Percentiles rank a stretch among this genome's conserved stretches.
phyloP scores from a whole-genome alignment of 768 basidiomycete species.

The Boletus barrowsii region DNA sequence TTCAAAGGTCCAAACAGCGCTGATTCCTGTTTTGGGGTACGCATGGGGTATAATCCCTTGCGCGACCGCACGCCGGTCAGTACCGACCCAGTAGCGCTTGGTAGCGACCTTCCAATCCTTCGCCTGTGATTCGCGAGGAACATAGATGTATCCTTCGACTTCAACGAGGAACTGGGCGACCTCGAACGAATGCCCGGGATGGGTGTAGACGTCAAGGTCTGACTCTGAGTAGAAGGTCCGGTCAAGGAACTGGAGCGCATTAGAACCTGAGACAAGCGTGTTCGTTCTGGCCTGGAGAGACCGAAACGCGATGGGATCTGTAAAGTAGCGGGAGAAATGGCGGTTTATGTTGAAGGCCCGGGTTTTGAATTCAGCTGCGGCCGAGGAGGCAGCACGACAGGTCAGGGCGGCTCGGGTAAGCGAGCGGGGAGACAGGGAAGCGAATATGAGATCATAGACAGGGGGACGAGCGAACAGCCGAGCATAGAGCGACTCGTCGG shows the following conservation, averaged over 20 bases:
- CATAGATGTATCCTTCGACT: slow-evolving; percentile 31
- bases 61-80: neutral
- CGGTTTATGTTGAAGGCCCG: slow-evolving; percentile 36
- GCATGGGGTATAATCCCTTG: fast-evolving
- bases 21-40: slow-evolving; percentile 6
- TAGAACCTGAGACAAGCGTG: slow-evolving; percentile 51
- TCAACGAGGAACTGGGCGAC: slow-evolving; percentile 36
- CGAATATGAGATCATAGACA: slow-evolving; percentile 20
- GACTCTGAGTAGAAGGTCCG: slow-evolving; percentile 41
- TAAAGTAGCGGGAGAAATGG: slow-evolving; percentile 38
- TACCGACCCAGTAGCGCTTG: slow-evolving; percentile 18
- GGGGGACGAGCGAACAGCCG: slow-evolving; percentile 17
- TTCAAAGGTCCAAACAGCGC: slow-evolving; percentile 26
- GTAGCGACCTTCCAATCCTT: slow-evolving; percentile 11
- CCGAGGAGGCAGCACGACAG: slow-evolving; percentile 16
- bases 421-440: slow-evolving; percentile 21
- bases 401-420: slow-evolving; percentile 24
- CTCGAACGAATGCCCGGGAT: slow-evolving; percentile 28
- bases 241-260: slow-evolving; percentile 52
- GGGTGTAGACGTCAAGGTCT: slow-evolving; percentile 52
- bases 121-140: slow-evolving; percentile 20
- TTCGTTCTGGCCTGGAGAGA: slow-evolving; percentile 41
- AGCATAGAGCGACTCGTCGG: neutral
- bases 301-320: slow-evolving; percentile 39
- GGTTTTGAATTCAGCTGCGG: slow-evolving; percentile 17